Conservation (phyloP, 352 stramenopile species). For the Globisporangium iwayamae region DNA sequence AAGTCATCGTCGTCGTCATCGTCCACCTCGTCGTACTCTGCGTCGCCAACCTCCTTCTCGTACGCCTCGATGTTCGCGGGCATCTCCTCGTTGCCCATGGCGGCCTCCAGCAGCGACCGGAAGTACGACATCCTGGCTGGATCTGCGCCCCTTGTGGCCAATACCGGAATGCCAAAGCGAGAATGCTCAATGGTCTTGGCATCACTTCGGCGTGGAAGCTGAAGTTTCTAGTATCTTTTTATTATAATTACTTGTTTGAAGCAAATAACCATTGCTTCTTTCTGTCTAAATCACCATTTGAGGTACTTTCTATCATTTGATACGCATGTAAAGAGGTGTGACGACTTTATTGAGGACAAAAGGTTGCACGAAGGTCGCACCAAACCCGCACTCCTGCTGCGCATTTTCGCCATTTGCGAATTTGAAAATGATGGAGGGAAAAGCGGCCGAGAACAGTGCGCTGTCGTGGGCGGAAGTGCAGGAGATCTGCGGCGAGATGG, state of each 20-base stretch:
- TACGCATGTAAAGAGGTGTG: background rate
- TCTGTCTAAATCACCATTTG: too few species aligned
- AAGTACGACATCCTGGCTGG: conserved; percentile 68
- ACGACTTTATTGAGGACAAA: background rate
- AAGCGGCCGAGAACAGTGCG: conserved; percentile 14
- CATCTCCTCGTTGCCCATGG: conserved; percentile 64
- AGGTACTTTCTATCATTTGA: too few species aligned
- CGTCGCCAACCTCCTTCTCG: conserved; percentile 21
- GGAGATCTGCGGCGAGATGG: conserved; percentile 62
- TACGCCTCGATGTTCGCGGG: conserved; percentile 47
- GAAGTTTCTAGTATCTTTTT: background rate
- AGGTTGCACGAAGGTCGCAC: conserved; percentile 28
- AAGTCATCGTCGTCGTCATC: conserved; percentile 11
- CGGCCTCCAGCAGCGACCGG: conserved; percentile 76
- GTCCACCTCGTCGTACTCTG: conserved; percentile 23
- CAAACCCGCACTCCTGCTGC: background rate
- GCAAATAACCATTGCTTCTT: too few species aligned
- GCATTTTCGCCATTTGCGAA: conserved; percentile 13
- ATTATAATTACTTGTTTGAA: background rate
- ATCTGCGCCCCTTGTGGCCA: background rate
- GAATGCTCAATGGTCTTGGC: conserved; percentile 6
- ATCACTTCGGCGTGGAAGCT: background rate
- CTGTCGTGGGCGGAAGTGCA: conserved; percentile 67
- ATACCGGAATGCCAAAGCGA: background rate
- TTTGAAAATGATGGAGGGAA: conserved; percentile 33